These are phyloP conservation scores for Monosporascus sp. DNA, from an alignment of 2,329 filamentous ascomycete species.

Conservation along the genomic window DNA sequence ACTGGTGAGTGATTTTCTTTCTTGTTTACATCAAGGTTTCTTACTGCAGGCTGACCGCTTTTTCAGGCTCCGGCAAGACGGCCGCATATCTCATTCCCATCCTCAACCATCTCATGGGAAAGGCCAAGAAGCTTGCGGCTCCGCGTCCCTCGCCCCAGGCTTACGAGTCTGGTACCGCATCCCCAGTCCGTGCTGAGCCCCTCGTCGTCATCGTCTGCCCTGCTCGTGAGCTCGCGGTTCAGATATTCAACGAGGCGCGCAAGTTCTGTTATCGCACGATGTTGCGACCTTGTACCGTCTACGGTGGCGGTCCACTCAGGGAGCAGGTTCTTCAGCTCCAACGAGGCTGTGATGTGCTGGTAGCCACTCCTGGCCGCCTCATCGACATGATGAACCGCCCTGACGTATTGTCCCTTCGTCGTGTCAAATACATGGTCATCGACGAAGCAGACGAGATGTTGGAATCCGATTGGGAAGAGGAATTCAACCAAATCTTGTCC, in stretches of 20 bases:
- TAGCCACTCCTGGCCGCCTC: conserved; percentile 84
- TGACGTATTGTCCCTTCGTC: conserved; percentile 63
- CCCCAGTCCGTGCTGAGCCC: conserved; percentile 70
- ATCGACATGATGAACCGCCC: conserved; percentile 75
- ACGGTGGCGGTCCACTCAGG: conserved; percentile 72
- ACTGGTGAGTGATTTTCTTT: conserved; percentile 63
- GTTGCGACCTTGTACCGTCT: conserved; percentile 85
- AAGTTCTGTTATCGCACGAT: conserved; percentile 92
- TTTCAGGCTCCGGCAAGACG: conserved; percentile 87
- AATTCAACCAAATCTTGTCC: conserved; percentile 70
- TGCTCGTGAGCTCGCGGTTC: conserved; percentile 83
- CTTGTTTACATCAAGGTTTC: not conserved
- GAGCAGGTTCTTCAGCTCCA: conserved; percentile 69
- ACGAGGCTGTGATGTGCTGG: conserved; percentile 83
- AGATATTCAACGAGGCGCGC: conserved; percentile 92
- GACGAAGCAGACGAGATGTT: conserved; percentile 97
- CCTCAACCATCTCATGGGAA: conserved; percentile 88
- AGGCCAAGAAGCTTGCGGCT: conserved; percentile 81
- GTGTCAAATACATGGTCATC: conserved; percentile 76
- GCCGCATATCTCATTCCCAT: conserved; percentile 88
- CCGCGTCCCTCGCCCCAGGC: conserved; percentile 62
- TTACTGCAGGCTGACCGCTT: not conserved
- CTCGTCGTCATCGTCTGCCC: conserved; percentile 81
- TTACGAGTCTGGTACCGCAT: conserved; percentile 44
- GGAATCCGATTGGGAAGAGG: conserved; percentile 68